Base-by-base conservation (phyloP, 805 yeast species). In the Lipomyces starkeyi region DNA sequence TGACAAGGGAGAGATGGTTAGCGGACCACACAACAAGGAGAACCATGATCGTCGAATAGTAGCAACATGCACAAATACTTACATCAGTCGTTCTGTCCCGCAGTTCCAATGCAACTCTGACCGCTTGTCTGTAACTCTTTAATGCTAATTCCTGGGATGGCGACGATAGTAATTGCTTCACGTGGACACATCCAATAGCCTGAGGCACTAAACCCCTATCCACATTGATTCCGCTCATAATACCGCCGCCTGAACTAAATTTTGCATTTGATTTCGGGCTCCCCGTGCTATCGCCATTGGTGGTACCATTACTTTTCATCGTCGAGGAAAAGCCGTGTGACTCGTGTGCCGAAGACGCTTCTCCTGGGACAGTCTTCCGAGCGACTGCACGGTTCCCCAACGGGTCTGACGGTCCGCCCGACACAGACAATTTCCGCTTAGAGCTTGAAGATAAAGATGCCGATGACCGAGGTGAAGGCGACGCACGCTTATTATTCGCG, bases 141-240 rank as follows among this genome's bases (percentile, higher is more conserved):
- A 71, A 20, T 1, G 75, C 75, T 13, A 73, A 64, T 20, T 71
- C 75, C 35, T 63, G 61, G 3, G 75, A 67, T 2, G 72, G 34
- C 3, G 75, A 73, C 58, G 71, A 59, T 29, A 72, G 56, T 25
- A 73, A 47, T 27, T 69, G 71, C 47, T 65, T 68, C 22, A 67
- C 69, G 55, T 73, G 75, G 20, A 54, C 54, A 59, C 75, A 73
- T 17, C 73, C 72, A 22, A 13, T 22, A 2, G 62, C 34, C n/a
- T 67, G 68, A 1, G 62, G 66, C 22, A 54, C 13, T 17, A 59
- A 47, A 2, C 58, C 62, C n/a, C 64, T 29, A 34, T 61, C 67
- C 14, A 37, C 25, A 56, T 40, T 37, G 53, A 58, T 40, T 20
- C 59, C 63, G 8, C 62, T 27, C n/a, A 27, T n/a, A 13, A n/a